These are phyloP conservation scores for Tylopilus felleus DNA, from an alignment of 768 basidiomycete genomes.

Conservation along the genomic window DNA sequence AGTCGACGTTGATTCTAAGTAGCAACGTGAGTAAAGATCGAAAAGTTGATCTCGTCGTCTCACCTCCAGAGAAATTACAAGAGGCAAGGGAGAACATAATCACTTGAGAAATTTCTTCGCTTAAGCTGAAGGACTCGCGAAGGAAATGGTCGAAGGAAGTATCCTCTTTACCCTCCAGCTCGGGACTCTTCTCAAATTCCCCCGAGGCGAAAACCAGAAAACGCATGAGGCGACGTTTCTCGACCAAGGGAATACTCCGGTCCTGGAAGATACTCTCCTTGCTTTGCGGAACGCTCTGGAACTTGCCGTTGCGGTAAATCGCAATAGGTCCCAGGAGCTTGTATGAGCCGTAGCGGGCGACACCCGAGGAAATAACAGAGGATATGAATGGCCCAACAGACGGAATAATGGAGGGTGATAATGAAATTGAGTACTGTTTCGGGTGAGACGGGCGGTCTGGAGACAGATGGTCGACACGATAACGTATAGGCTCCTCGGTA, in stretches of 20 bases:
- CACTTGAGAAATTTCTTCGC: conserved; percentile 50
- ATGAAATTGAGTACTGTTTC: conserved; percentile 80
- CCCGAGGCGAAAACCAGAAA: conserved; percentile 79
- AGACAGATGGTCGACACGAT: conserved; percentile 40
- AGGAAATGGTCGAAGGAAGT: conserved; percentile 63
- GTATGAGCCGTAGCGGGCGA: conserved; percentile 89
- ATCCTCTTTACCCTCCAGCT: conserved; percentile 54
- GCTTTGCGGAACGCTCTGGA: conserved; percentile 76
- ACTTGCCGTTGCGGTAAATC: conserved; percentile 47
- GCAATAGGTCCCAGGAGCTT: conserved; percentile 72
- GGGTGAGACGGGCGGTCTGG: conserved; percentile 47
- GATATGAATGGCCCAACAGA: conserved; percentile 77
- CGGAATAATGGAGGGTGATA: conserved; percentile 80
- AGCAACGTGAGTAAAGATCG: conserved; percentile 1
- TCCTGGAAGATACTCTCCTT: conserved; percentile 94
- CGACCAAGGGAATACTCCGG: conserved; percentile 67
- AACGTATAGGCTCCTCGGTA: conserved; percentile 11
- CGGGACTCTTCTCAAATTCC: conserved; percentile 64
- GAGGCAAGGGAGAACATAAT: conserved; percentile 80
- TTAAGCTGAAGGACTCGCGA: conserved; percentile 58
- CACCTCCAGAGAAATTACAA: conserved; percentile 59
- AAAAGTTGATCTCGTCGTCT: conserved; percentile 9
- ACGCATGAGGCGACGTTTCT: conserved; percentile 91
- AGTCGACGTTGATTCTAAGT: conserved; percentile 60
- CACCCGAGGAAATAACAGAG: conserved; percentile 75